These are phyloP conservation scores for Acacia crassicarpa DNA, from an alignment of 306 rosid genomes.

Conservation along the genomic window DNA sequence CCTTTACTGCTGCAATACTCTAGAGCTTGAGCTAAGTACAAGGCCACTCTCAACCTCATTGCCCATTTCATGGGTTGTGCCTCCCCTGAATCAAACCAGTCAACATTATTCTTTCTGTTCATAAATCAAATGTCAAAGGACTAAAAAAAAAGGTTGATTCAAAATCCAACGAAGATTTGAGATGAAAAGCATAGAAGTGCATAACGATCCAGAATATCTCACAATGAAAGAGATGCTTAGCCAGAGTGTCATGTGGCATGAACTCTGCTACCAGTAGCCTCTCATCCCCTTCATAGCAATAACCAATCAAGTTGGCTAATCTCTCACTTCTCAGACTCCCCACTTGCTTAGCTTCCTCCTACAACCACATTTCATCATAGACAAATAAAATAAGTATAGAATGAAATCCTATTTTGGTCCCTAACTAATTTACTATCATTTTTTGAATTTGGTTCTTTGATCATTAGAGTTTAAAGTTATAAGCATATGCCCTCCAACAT, in stretches of 20 bases:
- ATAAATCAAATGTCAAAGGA: background rate
- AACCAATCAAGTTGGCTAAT: constrained; percentile 67
- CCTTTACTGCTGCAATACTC: constrained; percentile 73
- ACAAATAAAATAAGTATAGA: background rate
- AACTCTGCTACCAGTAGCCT: constrained; percentile 72
- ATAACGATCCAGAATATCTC: constrained; percentile 9
- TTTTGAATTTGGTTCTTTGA: background rate
- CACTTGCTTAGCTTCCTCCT: constrained; percentile 73
- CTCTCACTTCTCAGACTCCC: constrained; percentile 65
- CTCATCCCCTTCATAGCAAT: constrained; percentile 73
- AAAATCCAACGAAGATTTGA: background rate
- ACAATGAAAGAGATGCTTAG: constrained; percentile 78
- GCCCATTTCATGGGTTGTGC: constrained; percentile 75
- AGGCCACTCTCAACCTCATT: constrained; percentile 75
- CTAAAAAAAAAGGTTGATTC: background rate
- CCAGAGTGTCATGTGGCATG: constrained; percentile 70
- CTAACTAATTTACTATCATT: background rate
- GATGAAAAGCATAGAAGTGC: background rate
- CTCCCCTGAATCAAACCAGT: constrained; percentile 50
- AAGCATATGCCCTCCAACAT: background rate
- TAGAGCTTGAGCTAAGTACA: constrained; percentile 66
- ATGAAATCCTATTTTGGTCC: background rate
- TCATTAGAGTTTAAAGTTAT: background rate
- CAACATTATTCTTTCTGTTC: background rate
- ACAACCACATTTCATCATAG: constrained; percentile 9